Base-by-base conservation (phyloP, 2,329 filamentous ascomycete genomes). In the Penicillium vulpinum region DNA sequence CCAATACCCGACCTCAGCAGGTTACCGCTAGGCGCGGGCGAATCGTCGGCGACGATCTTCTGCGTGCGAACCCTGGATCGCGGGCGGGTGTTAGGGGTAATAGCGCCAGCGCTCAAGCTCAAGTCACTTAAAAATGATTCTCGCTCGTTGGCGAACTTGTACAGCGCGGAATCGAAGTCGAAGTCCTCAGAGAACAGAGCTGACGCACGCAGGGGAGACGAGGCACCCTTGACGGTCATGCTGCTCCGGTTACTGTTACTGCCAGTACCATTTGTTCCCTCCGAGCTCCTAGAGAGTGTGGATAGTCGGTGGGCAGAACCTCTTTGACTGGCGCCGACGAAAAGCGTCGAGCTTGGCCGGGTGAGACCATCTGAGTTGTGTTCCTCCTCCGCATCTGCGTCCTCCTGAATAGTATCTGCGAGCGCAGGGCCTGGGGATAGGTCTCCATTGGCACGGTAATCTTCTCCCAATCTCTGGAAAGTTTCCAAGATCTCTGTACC, bases 111-210 rank as follows among this genome's bases (percentile, higher is more conserved):
- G 63, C 85, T 91, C 73, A 97, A 92, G 64, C 88, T 91, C 52
- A 97, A 83, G 73, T 99, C 94, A 62, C 96, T 91, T 51, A 97
- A 80, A 68, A 99, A 99, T 58, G 88, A 89, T 68, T 99, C 94
- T 62, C 94, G 84, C 78, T 97, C 93, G n/a, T 88, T 89, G 44
- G 94, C 92, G 73, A 99, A 99, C 77, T 97, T 97, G 68, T 92
- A 80, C 64, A 99, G 81, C 26, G 94, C 93, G 70, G 90, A 88
- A 72, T 97, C 94, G 69, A 99, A 99, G 74, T 97, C 94, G 69
- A 90, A 91, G 70, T 96, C 91, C 56, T 77, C 85, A 29, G 85
- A 74, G 26, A 74, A 68, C 18, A 65, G 39, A 6, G 73, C 70
- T 7, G 72, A 70, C n/a, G 66, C 69, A 22, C 72, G 74, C 21